Conservation (phyloP, 208 protist species). For the Acanthamoeba rhysodes region DNA sequence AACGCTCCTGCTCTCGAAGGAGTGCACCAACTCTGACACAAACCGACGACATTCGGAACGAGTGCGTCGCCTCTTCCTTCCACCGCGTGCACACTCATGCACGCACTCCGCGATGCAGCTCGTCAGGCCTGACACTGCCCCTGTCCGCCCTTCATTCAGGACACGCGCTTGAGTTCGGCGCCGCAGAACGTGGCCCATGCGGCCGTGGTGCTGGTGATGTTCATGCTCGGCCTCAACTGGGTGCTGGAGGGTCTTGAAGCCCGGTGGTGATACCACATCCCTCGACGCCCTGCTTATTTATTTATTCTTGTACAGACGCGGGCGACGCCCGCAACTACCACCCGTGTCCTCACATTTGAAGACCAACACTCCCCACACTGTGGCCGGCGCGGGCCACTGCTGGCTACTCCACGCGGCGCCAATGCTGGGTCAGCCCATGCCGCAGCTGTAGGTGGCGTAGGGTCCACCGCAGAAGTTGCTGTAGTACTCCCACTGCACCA, state of each 20-base stretch:
- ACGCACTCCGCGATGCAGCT: no score
- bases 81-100: not conserved
- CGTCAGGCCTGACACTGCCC: not conserved
- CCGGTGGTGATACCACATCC: not conserved
- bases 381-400: no score
- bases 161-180: not conserved
- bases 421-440: no score
- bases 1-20: conserved; percentile 9
- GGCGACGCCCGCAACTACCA: no score
- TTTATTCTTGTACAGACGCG: no score
- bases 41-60: not conserved
- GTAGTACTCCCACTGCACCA: no score
- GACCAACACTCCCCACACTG: no score
- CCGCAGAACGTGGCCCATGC: conserved; percentile 37
- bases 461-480: no score
- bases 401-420: no score
- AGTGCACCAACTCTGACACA: conserved; percentile 2
- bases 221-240: conserved; percentile 55
- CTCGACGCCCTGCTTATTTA: not conserved
- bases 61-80: not conserved
- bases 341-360: no score
- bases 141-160: not conserved
- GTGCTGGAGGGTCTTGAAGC: not conserved
- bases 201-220: conserved; percentile 2
- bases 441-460: no score